phyloP scores from a whole-genome alignment of 2,329 filamentous ascomycete genomes.

The Pyrenophora teres region DNA sequence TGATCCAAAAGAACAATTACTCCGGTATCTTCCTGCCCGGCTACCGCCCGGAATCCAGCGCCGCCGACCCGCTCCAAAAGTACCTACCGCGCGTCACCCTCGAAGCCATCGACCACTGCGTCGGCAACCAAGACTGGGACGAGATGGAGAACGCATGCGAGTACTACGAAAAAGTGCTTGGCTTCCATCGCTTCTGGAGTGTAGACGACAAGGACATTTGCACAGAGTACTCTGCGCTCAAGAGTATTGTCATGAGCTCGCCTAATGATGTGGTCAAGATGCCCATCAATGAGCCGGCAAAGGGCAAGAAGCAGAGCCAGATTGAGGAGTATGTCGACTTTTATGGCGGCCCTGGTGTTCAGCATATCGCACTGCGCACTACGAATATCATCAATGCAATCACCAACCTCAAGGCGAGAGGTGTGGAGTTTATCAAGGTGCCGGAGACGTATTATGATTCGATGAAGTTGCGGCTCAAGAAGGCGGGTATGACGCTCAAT shows the following conservation, averaged over 20 bases:
- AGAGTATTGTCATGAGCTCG: conserved; percentile 87
- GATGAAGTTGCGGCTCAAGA: conserved; percentile 74
- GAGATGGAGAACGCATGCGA: conserved; percentile 73
- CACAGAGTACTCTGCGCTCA: conserved; percentile 89
- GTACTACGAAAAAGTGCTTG: conserved; percentile 84
- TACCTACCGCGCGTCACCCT: conserved; percentile 69
- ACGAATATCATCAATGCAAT: conserved; percentile 79
- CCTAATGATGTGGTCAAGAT: conserved; percentile 89
- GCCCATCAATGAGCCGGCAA: conserved; percentile 96
- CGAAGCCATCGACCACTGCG: conserved; percentile 87
- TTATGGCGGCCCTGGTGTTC: conserved; percentile 86
- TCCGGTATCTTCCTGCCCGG: conserved; percentile 80
- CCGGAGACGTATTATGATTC: conserved; percentile 83
- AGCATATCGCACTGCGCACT: conserved; percentile 90
- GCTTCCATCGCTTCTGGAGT: conserved; percentile 96
- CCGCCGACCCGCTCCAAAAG: conserved; percentile 53
- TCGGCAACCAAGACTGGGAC: conserved; percentile 95
- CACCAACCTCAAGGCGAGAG: conserved; percentile 76
- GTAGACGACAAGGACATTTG: conserved; percentile 92
- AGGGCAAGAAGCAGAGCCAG: conserved; percentile 87
- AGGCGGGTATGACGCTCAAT: conserved; percentile 63
- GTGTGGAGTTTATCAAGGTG: conserved; percentile 91
- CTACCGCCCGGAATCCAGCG: conserved; percentile 62
- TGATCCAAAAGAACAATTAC: conserved; percentile 76
- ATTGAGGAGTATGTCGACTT: conserved; percentile 89